Evolutionary conservation across 2,329 filamentous ascomycete species (phyloP), one percentile per base, ranked within the genome.

Genomic region (Monosporascus sp.): DNA sequence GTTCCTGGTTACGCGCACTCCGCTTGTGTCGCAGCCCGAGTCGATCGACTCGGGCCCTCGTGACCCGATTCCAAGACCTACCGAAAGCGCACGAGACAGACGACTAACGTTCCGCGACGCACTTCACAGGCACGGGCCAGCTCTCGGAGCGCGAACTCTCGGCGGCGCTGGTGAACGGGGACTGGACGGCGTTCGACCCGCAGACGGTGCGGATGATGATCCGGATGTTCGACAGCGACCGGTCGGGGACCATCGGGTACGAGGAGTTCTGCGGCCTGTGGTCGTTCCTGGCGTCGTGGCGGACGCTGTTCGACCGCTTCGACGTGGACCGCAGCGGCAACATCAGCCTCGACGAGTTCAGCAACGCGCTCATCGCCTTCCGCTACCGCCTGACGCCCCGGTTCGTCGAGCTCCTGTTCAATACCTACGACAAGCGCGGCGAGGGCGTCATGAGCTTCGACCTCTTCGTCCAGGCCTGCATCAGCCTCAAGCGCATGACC

Each of bases 151-250:
- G 80, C 50, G 93, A 97, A 71, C 85, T 99, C 43, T 87, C 90
- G 9, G 87, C 89, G 1, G 94, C 94, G 20, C 84, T 99, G 6
- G 92, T 97, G 55, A 99, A 99, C 68, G 93, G 92, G 52, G 94
- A 99, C 78, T 97, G 90, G 84, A 90, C 90, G 1, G 84, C 91
- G 5, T 99, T 99, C 70, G 92, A 99, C 72, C 81, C 86, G 5
- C 89, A 96, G 64, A 99, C 94, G 1, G 92, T 97, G 60, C 88
- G 88, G 66, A 96, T 97, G 90, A 97, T 99, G 92, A 97, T 99
- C 62, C 88, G 92, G 68, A 97, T 99, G 94, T 99, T 99, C 74
- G 93, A 97, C 74, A 90, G 88, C 54, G 90, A 97, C 73, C 87
- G 90, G 63, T 88, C 83, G 57, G 91, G 92, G 50, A 89, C 88